Conservation (phyloP, 192 early-diverging fungal genomes). For the Gonapodya prolifera region DNA sequence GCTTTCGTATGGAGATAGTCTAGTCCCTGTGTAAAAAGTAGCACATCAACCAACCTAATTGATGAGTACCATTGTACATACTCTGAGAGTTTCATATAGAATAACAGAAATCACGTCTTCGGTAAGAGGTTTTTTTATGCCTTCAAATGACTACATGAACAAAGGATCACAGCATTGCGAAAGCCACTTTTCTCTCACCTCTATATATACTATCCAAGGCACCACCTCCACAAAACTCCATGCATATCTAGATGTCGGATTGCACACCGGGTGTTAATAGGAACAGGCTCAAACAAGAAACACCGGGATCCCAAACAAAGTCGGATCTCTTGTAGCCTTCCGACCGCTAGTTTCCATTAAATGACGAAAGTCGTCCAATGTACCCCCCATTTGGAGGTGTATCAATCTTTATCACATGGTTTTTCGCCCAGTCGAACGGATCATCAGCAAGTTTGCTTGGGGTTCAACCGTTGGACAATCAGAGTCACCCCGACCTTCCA, state of each 20-base stretch:
- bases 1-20: conserved; percentile 44
- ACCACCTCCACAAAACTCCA: conserved; percentile 49
- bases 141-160: conserved; percentile 10
- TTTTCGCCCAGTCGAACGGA: no score
- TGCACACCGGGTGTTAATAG: no score
- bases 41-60: neutral
- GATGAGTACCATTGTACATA: conserved; percentile 8
- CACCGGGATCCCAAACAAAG: no score
- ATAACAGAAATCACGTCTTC: conserved; percentile 42
- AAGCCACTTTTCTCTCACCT: conserved; percentile 17
- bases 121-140: conserved; percentile 36
- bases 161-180: neutral
- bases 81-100: conserved; percentile 41
- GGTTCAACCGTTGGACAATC: no score
- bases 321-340: no score
- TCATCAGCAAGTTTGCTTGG: no score
- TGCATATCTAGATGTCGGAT: conserved; percentile 31
- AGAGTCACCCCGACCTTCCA: no score
- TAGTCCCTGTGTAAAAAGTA: conserved; percentile 22
- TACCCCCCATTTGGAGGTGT: no score
- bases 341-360: no score
- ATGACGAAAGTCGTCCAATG: no score
- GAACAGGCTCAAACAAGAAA: no score
- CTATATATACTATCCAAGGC: conserved; percentile 45
- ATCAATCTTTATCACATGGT: no score